Evolutionary conservation across 2,329 filamentous ascomycete genomes (phyloP), one percentile per base, ranked within the genome.

Genomic region (Ilyonectria robusta): DNA sequence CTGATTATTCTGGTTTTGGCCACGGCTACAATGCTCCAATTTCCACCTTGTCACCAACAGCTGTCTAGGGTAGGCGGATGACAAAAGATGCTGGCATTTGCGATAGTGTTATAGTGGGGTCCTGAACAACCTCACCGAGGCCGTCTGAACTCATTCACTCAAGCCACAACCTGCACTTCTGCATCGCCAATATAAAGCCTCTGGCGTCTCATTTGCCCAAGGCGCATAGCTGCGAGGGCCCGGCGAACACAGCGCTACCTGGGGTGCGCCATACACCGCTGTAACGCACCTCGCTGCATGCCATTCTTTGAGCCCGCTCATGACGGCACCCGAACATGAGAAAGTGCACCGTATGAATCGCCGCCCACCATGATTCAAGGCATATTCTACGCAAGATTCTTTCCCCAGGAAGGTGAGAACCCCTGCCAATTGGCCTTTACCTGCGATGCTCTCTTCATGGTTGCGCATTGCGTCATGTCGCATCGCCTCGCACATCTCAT

Each of bases 301-400:
- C 50, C 29, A 33, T 48, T 35, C 23, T 40, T 13, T 23, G 9
- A 50, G 31, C 21, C 19, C 9, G 47, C 58, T 53, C 46, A 60
- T 51, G 58, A 33, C 3, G 11, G 19, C 33, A n/a, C 35, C 53
- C 23, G 29, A 50, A 42, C 40, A 58, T 70, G 48, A 58, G 67
- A 51, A 60, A 56, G 40, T 61, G 50, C 63, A 75, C 66, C 51
- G 21, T 19, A 66, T 68, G 65, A 76, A 29, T 51, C 37, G 33
- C 42, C 54, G 19, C 46, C n/a, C 68, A 66, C 29, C 74, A 91
- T 91, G 88, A 92, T 93, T 60, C 88, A 91, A 77, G 90, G 88
- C 72, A 92, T 93, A 65, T 92, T 92, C 75, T 92, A 92, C 78
- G 90, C 91, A 55, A 85, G 90, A 53, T 93, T 93, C 80, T 87